These are phyloP conservation scores for Vinca minor DNA, from an alignment of 257 asterid species.

Conservation along the genomic window DNA sequence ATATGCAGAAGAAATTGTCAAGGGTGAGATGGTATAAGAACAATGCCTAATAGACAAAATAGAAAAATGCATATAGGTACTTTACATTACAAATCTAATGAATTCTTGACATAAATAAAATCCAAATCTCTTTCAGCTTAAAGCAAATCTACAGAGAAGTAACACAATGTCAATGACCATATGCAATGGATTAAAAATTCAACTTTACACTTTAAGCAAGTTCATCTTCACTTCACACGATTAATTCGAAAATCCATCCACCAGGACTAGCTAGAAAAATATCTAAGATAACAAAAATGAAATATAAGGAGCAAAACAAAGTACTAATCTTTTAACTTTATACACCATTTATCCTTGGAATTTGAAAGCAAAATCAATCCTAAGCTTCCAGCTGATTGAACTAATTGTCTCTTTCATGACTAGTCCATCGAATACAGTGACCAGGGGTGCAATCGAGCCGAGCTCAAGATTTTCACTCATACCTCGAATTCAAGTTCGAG, in stretches of 20 bases:
- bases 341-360: background rate
- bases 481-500: too few relatives aligned
- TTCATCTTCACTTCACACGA: background rate
- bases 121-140: too few relatives aligned
- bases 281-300: background rate
- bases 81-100: too few relatives aligned
- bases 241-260: too few relatives aligned
- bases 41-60: too few relatives aligned
- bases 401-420: background rate
- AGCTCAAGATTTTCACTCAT: too few relatives aligned
- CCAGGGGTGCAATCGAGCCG: too few relatives aligned
- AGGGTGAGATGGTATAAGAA: too few relatives aligned
- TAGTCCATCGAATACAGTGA: background rate
- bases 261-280: background rate
- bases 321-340: background rate
- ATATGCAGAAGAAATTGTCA: too few relatives aligned
- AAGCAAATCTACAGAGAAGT: background rate
- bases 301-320: background rate
- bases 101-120: too few relatives aligned
- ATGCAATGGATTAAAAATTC: background rate
- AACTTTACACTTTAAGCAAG: background rate
- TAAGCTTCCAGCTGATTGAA: background rate
- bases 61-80: too few relatives aligned
- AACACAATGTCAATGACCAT: background rate
- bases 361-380: background rate